These are phyloP conservation scores for Xanthoconium purpureum DNA, from an alignment of 768 basidiomycete genomes.

Conservation along the genomic window DNA sequence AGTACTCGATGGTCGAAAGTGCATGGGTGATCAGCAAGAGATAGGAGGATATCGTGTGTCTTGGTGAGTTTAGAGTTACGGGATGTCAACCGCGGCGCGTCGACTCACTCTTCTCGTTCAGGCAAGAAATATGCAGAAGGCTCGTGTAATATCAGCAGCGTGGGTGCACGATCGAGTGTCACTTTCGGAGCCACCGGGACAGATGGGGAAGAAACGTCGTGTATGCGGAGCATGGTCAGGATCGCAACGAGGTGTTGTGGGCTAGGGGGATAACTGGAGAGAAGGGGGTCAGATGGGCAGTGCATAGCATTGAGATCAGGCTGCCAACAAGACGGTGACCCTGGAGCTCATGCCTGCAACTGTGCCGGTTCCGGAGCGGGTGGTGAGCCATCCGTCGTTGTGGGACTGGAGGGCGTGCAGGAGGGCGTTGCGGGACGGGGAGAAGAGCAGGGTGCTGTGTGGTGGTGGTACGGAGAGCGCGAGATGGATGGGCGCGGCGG, in stretches of 20 bases:
- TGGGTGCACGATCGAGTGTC: constrained; percentile 40
- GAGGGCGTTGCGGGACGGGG: constrained; percentile 50
- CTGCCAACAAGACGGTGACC: constrained; percentile 55
- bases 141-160: constrained; percentile 59
- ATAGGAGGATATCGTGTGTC: constrained; percentile 48
- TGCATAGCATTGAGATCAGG: neutral
- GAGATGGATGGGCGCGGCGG: constrained; percentile 70
- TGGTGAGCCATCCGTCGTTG: constrained; percentile 46
- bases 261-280: constrained; percentile 59
- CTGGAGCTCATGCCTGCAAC: constrained; percentile 38
- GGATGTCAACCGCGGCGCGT: neutral
- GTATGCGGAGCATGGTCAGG: constrained; percentile 45
- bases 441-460: constrained; percentile 45
- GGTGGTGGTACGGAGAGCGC: constrained; percentile 45
- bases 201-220: constrained; percentile 20
- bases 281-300: constrained; percentile 9
- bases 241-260: constrained; percentile 53
- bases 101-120: constrained; percentile 24
- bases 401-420: constrained; percentile 40
- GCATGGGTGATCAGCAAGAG: constrained; percentile 48
- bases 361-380: constrained; percentile 38
- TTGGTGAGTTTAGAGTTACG: constrained; percentile 5
- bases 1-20: constrained; percentile 38
- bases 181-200: constrained; percentile 30
- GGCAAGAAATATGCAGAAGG: constrained; percentile 52